Evolutionary conservation across 345 rosid genomes (phyloP), one percentile per base, ranked within the genome.

Genomic region (Dipteronia dyeriana): DNA sequence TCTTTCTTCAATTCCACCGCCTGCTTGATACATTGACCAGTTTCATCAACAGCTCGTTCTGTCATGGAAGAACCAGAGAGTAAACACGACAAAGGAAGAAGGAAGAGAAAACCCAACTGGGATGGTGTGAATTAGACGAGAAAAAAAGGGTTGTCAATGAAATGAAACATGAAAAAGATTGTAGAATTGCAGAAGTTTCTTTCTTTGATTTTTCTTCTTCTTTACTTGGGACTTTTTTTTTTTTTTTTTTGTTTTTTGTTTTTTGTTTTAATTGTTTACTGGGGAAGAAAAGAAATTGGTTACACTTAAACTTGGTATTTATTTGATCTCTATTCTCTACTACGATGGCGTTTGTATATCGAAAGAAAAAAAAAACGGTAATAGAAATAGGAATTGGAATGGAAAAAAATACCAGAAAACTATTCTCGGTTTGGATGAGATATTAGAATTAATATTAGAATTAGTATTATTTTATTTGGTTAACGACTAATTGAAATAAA

Each of bases 1-100:
- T 87, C 79, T 38, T 79, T 82, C 81, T 84, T 82, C 59, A 88
- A 79, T 80, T 84, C 90, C 53, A 62, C 31, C 51, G 34, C 84
- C 78, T 75, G 68, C 11, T 56, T 16, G 10, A 60, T 17, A 39
- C 76, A 41, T 9, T 77, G 74, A 23, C 57, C 47, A 5, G 67
- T 29, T 20, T 19, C 34, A 43, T 64, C 75, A 20, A 45, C 73
- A 49, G 66, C 72, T 43, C 63, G 25, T 67, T 80, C 76, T 74
- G 88, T 83, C 88, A 81, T 81, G 8, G 74, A 25, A 67, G 66
- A 26, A 8, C 54, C 29, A 68, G 1, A 9, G 45, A 41, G 10
- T 41, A 41, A 41, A 41, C 45, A 41, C 10, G 10, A 41, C 8
- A 9, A n/a, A 61, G 19, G 34, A 38, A 25, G 26, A 73, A 14